Base-by-base conservation (phyloP, 2,329 filamentous ascomycete genomes). In the Apiospora arundinis region DNA sequence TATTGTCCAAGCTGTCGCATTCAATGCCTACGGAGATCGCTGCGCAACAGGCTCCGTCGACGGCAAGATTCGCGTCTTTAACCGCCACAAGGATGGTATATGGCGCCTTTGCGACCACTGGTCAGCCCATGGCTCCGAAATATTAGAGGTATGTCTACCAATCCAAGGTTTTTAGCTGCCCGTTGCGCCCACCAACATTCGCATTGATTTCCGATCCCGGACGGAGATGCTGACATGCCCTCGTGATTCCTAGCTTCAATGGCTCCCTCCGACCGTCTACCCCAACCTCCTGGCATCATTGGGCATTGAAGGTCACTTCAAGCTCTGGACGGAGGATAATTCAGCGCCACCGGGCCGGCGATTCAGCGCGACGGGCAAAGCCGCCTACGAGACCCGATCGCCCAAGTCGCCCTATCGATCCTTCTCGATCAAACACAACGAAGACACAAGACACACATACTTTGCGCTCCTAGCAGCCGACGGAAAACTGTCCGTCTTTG, bases 31-130 rank as follows among this genome's bases (percentile, higher is more conserved):
- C 81, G 95, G 95, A 76, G 95, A 94, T 77, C 93, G 95, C 76
- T 95, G 95, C 85, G 93, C 95, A 56, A 96, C 95, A 2, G 95
- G 94, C 45, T 96, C 94, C 23, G 93, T 95, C 23, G 95, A 98
- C 81, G 95, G 97, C 81, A 94, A 93, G 80, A 92, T 98, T 78
- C 94, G 95, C 79, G 93, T 98, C 74, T 98, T 95, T 88, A 94
- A 95, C 82, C 89, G 92, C 67, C 92, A 96, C 79, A 91, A 91
- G 75, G 92, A 94, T 76, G 90, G 91, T 56, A 85, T 89, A 71
- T 97, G 95, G 94, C 88, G 90, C 69, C 84, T 96, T 48, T 93
- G 91, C 79, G 95, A 98, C 83, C 94, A 90, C 71, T 98, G 95
- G 94, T 91, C 89, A 67, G 95, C 94, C 23, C 95, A 98, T 80